Conservation (phyloP, 1,284 basidiomycete genomes). For the Microbotryum intermedium region DNA sequence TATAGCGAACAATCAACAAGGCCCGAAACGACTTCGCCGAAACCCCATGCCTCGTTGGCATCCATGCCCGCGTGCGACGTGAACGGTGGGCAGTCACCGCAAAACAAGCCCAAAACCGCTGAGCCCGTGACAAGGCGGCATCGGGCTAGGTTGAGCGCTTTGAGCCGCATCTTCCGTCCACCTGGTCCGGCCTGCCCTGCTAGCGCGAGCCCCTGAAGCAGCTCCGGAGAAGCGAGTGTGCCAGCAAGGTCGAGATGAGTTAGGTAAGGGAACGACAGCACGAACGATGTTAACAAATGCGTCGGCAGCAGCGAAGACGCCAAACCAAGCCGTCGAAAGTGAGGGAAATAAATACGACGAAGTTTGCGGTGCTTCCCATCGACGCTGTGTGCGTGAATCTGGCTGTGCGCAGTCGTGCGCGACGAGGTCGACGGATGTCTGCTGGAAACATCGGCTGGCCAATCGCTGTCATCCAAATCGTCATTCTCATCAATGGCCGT, state of each 20-base stretch:
- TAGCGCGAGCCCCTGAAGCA: slow-evolving; percentile 59
- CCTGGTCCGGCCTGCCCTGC: slow-evolving; percentile 43
- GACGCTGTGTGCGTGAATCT: slow-evolving; percentile 8
- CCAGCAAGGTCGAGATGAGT: slow-evolving; percentile 67
- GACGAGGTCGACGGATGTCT: slow-evolving; percentile 19
- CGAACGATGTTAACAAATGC: slow-evolving; percentile 65
- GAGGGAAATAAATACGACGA: slow-evolving; percentile 50
- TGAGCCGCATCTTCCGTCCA: slow-evolving; percentile 46
- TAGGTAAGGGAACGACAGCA: slow-evolving; percentile 74
- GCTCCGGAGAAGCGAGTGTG: slow-evolving; percentile 65
- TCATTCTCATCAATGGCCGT: slow-evolving; percentile 30
- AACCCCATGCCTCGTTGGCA: slow-evolving; percentile 23
- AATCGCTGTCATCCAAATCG: slow-evolving; percentile 34
- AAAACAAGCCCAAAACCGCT: slow-evolving; percentile 60
- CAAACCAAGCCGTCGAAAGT: slow-evolving; percentile 71
- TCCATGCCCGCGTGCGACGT: slow-evolving; percentile 23
- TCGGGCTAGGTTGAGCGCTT: slow-evolving; percentile 75
- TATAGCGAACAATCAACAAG: slow-evolving; percentile 54
- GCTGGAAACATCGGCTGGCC: slow-evolving; percentile 2
- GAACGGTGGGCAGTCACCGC: slow-evolving; percentile 28
- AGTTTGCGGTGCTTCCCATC: slow-evolving; percentile 46
- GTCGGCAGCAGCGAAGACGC: slow-evolving; percentile 69
- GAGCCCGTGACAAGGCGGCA: slow-evolving; percentile 75
- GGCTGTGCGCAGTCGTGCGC: neutral
- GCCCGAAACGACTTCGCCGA: slow-evolving; percentile 23